Conservation (phyloP, 345 rosid genomes). For the Boechera retrofracta region DNA sequence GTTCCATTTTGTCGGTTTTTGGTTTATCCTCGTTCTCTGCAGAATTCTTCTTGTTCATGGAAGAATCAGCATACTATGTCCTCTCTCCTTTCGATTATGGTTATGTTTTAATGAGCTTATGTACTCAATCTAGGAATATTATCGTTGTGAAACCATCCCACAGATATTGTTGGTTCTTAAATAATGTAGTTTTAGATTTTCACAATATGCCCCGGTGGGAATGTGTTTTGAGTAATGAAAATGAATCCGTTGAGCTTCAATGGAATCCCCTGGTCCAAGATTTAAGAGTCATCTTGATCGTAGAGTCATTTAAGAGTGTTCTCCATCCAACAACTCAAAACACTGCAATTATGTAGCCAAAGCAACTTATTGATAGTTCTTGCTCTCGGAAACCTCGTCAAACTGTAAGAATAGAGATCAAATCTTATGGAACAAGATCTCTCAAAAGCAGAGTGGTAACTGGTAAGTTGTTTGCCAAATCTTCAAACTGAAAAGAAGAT, state of each 20-base stretch:
- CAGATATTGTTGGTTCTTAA: conserved; percentile 25
- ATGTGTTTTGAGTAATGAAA: conserved; percentile 8
- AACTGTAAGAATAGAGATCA: neutral
- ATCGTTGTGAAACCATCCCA: conserved; percentile 14
- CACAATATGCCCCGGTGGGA: neutral
- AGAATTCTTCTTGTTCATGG: conserved; percentile 25
- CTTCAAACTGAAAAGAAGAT: neutral
- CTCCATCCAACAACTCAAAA: neutral
- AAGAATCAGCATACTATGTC: conserved; percentile 17
- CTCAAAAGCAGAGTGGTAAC: neutral
- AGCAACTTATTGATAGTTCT: neutral
- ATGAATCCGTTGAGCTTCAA: neutral
- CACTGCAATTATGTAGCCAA: neutral
- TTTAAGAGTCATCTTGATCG: neutral
- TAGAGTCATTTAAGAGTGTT: neutral
- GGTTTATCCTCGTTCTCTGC: neutral
- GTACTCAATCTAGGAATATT: conserved; percentile 31
- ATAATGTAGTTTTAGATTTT: conserved; percentile 37
- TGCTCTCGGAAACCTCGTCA: neutral
- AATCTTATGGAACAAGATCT: neutral
- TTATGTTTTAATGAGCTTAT: conserved; percentile 20
- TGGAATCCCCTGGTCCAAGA: neutral
- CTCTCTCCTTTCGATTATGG: neutral
- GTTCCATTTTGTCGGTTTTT: conserved; percentile 2
- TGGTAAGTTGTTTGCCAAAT: neutral